Conservation (phyloP, 768 basidiomycete species). For the Trametopsis cervina region DNA sequence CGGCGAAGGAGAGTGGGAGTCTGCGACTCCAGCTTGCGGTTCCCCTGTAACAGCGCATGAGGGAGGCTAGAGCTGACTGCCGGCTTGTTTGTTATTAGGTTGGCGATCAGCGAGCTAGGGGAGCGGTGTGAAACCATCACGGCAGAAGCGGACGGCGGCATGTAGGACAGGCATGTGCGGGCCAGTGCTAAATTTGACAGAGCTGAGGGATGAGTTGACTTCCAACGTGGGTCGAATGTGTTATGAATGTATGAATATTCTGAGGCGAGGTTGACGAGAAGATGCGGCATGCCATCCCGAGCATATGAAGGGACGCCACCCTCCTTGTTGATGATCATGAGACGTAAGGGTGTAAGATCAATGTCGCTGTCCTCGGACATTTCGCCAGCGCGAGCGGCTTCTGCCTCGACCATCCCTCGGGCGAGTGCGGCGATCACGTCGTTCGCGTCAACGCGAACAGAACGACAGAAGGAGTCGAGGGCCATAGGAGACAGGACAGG, state of each 20-base stretch:
- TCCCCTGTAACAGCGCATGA: constrained; percentile 84
- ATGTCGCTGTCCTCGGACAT: constrained; percentile 40
- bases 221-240: constrained; percentile 80
- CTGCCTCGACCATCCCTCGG: constrained; percentile 68
- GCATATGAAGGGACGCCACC: constrained; percentile 98
- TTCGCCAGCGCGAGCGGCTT: constrained; percentile 32
- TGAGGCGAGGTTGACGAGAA: constrained; percentile 88
- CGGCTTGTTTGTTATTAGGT: constrained; percentile 97
- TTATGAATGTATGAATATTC: constrained; percentile 81
- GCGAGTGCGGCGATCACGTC: constrained; percentile 84
- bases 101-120: constrained; percentile 90
- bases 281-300: constrained; percentile 88
- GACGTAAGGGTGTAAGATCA: constrained; percentile 87
- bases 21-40: constrained; percentile 77
- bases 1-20: constrained; percentile 91
- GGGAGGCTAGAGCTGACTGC: constrained; percentile 93
- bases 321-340: constrained; percentile 96
- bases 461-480: constrained; percentile 83
- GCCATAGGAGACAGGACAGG: constrained; percentile 93
- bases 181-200: constrained; percentile 83
- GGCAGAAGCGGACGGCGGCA: constrained; percentile 91
- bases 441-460: constrained; percentile 79
- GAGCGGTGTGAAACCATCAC: constrained; percentile 97
- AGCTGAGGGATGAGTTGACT: constrained; percentile 71
- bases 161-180: constrained; percentile 78